phyloP scores from a whole-genome alignment of 2,329 filamentous ascomycete genomes.

The Macrophomina pseudophaseolina region DNA sequence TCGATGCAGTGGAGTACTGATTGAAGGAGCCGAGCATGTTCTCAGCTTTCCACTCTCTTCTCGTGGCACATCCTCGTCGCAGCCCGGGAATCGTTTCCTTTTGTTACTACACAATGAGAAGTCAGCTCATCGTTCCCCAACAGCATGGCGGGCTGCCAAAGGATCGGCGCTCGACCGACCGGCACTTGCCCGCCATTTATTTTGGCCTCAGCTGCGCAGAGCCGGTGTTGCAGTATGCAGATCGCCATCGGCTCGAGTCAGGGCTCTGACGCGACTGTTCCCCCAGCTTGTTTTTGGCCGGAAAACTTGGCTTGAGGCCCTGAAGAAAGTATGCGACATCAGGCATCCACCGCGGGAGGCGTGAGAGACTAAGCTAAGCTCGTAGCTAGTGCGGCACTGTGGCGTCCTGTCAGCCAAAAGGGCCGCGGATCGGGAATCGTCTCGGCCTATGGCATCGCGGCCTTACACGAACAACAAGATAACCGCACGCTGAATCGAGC shows the following conservation, averaged over 20 bases:
- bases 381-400: conserved; percentile 4
- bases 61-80: not conserved
- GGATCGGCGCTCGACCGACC: not conserved
- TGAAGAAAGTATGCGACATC: not conserved
- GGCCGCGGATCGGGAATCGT: not conserved
- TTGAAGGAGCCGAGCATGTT: not conserved
- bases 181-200: not conserved
- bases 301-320: not conserved
- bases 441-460: not conserved
- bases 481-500: not conserved
- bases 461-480: not conserved
- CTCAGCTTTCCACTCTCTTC: not conserved
- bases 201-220: not conserved
- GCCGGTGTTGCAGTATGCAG: not conserved
- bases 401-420: not conserved
- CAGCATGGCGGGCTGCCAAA: not conserved
- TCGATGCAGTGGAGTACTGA: not conserved
- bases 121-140: not conserved
- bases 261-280: not conserved
- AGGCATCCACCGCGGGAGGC: conserved; percentile 11
- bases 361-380: not conserved
- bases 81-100: not conserved
- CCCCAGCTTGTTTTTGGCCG: conserved; percentile 2
- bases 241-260: not conserved
- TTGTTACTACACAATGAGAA: not conserved